Evolutionary conservation across 169 alveolate genomes (phyloP).

Genomic region (Cryptosporidium andersoni): DNA sequence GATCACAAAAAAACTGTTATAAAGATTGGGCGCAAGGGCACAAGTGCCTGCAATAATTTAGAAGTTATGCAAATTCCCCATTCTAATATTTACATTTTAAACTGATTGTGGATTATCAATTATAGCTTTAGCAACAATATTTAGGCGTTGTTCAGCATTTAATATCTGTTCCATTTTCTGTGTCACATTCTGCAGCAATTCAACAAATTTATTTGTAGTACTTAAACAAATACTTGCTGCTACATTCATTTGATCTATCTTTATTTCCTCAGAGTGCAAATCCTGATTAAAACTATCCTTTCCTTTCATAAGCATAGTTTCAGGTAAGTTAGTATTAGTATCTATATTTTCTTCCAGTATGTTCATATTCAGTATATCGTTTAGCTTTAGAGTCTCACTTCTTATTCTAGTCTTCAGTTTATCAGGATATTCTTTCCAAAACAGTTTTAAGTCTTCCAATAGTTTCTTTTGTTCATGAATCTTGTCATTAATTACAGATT

Average conservation of each 20-base stretch:
- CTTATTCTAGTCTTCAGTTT: not conserved
- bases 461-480: constrained; percentile 25
- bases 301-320: not conserved
- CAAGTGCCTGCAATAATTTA: not conserved
- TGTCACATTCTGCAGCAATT: constrained; percentile 28
- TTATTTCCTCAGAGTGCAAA: not conserved
- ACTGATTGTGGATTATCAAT: not conserved
- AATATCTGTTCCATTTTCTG: constrained; percentile 32
- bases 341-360: not conserved
- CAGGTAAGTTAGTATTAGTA: not conserved
- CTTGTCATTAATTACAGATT: constrained; percentile 52
- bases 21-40: not conserved
- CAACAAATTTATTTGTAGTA: constrained; percentile 20
- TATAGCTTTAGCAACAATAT: constrained; percentile 55
- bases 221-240: constrained; percentile 21
- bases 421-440: constrained; percentile 35
- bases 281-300: not conserved
- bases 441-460: constrained; percentile 21
- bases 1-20: not conserved
- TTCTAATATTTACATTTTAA: not conserved
- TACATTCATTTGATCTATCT: constrained; percentile 23
- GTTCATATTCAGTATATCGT: not conserved
- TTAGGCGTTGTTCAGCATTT: constrained; percentile 44
- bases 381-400: constrained; percentile 8
- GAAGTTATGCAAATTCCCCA: not conserved